A percentile compares a stretch with the other conserved stretches of the same genome.
phyloP scores from a whole-genome alignment of 2,329 filamentous ascomycete species.

The Arachnomyces sp. region DNA sequence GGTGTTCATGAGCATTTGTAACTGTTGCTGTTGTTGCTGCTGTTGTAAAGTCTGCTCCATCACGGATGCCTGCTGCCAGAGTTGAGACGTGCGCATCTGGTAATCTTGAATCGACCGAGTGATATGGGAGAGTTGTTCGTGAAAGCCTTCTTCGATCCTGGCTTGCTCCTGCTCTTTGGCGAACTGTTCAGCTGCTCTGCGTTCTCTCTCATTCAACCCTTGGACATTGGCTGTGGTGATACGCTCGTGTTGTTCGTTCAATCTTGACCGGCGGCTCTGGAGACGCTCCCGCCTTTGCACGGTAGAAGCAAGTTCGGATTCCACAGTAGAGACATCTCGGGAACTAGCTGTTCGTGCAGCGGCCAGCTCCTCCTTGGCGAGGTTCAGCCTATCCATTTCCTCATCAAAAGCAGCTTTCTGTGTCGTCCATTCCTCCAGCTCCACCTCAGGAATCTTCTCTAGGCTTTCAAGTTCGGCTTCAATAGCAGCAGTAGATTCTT shows the following conservation, averaged over 20 bases:
- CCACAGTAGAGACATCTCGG: conserved; percentile 44
- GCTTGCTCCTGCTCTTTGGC: conserved; percentile 40
- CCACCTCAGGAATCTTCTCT: conserved; percentile 51
- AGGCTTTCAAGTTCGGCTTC: conserved; percentile 48
- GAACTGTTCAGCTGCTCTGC: conserved; percentile 40
- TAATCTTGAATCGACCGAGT: conserved; percentile 37
- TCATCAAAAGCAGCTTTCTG: conserved; percentile 49
- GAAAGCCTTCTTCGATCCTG: conserved; percentile 35
- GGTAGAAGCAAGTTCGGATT: conserved; percentile 45
- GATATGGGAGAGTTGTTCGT: conserved; percentile 37
- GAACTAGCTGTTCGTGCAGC: conserved; percentile 44
- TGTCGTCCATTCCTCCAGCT: conserved; percentile 45
- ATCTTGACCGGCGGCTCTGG: conserved; percentile 48
- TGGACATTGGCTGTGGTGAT: conserved; percentile 53
- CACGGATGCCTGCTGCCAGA: conserved; percentile 36
- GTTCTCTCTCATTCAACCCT: conserved; percentile 48
- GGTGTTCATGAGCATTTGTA: conserved; percentile 29
- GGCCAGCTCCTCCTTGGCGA: conserved; percentile 45
- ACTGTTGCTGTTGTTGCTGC: conserved; percentile 32
- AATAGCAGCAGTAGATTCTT: conserved; percentile 52
- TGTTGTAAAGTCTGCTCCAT: conserved; percentile 39
- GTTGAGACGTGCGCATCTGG: conserved; percentile 34
- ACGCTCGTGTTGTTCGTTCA: conserved; percentile 55
- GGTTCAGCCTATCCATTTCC: conserved; percentile 45
- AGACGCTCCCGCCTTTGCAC: conserved; percentile 55